A percentile compares a stretch with the other conserved stretches of the same genome.
These are phyloP conservation scores for Polysphondylium violaceum DNA, from an alignment of 78 protist genomes.

Conservation along the genomic window DNA sequence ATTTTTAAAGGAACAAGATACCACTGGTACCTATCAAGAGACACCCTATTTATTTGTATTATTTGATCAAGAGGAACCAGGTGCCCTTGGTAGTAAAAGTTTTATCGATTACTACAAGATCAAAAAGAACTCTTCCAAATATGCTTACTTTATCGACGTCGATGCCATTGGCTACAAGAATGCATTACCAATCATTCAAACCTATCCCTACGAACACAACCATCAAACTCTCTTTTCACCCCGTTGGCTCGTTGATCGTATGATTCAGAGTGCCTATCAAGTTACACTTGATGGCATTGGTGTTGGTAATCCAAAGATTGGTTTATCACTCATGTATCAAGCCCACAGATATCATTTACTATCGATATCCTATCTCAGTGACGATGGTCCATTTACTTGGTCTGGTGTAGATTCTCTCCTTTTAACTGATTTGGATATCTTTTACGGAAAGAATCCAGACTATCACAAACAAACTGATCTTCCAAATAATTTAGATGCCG, in stretches of 20 bases:
- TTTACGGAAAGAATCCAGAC: conserved; percentile 24
- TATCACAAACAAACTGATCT: conserved; percentile 31
- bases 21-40: background rate
- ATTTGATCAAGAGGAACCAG: conserved; percentile 78
- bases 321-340: conserved; percentile 41
- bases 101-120: conserved; percentile 12
- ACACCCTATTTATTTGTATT: conserved; percentile 48
- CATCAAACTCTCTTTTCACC: conserved; percentile 36
- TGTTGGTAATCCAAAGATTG: conserved; percentile 24
- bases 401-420: conserved; percentile 24
- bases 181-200: background rate
- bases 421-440: conserved; percentile 40
- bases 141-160: conserved; percentile 26
- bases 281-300: conserved; percentile 9
- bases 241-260: conserved; percentile 28
- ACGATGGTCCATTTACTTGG: conserved; percentile 73
- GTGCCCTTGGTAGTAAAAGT: conserved; percentile 43
- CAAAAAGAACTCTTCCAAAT: background rate
- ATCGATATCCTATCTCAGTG: conserved; percentile 18
- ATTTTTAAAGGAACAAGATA: background rate
- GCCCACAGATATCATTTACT: conserved; percentile 57
- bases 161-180: conserved; percentile 35
- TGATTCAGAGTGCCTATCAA: background rate
- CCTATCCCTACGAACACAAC: conserved; percentile 60
- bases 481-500: conserved; percentile 21